Evolutionary conservation across 345 rosid species (phyloP).

Genomic region (Anastatica hierochuntica): DNA sequence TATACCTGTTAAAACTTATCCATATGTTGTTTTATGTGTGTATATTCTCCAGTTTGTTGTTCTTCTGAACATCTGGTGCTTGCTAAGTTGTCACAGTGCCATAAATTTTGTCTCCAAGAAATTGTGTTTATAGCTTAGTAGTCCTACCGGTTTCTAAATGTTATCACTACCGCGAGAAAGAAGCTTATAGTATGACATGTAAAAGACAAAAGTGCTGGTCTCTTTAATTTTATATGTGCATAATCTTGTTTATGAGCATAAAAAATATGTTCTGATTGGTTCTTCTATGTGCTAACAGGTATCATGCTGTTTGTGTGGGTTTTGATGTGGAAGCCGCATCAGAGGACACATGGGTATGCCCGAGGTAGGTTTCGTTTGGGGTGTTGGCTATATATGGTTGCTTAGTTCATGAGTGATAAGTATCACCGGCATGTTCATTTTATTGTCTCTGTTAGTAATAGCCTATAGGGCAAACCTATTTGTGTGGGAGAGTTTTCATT

Average conservation of each 20-base stretch:
- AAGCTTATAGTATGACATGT: background rate
- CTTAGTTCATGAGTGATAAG: conserved; percentile 12
- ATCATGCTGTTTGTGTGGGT: conserved; percentile 95
- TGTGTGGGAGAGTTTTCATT: background rate
- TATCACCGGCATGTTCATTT: background rate
- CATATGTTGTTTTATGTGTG: background rate
- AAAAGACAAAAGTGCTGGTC: background rate
- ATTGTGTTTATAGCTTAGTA: background rate
- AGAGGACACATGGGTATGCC: conserved; percentile 93
- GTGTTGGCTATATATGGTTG: conserved; percentile 16
- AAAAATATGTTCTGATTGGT: conserved; percentile 15
- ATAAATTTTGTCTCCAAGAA: background rate
- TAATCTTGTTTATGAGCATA: background rate
- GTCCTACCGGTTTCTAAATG: background rate
- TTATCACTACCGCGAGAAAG: background rate
- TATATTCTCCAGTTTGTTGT: background rate
- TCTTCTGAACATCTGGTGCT: background rate
- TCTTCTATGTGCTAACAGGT: conserved; percentile 44
- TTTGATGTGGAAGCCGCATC: conserved; percentile 76
- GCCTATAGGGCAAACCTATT: background rate
- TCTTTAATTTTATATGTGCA: background rate
- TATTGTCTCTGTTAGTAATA: background rate
- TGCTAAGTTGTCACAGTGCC: conserved; percentile 4
- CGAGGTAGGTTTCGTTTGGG: conserved; percentile 52
- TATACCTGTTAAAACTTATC: conserved; percentile 10